Base-by-base conservation (phyloP, 257 asterid genomes). In the Apocynum venetum region DNA sequence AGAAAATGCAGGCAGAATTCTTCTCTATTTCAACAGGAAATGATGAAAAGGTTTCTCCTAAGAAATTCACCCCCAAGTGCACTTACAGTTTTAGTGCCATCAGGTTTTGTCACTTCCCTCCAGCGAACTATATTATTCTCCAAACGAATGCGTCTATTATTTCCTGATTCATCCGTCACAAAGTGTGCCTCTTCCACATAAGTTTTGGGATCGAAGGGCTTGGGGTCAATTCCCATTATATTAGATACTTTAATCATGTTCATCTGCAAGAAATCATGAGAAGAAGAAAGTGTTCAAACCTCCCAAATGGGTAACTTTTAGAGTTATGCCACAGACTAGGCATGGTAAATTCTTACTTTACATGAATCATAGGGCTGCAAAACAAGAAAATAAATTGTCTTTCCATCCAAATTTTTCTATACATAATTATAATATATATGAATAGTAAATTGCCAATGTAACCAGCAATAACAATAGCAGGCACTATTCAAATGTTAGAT, bases 91-190 rank as follows among this genome's bases (percentile, higher is more conserved):
- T 81, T 73, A 56, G 86, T 84, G 85, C 98, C 99, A 83, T 93
- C 94, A 9, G 93, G 87, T 11, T 86, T 88, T 79, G 79, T 93
- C 80, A 90, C 91, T 87, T 81, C 85, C 88, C 99, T 91, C 97
- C 98, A 96, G 43, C 98, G 94, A 78, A 91, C 98, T 76, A 93
- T 92, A 86, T 96, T 96, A 80, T 96, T 96, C 84, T 91, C 99
- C 84, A 96, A 86, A 59, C 98, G 92, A 83, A 96, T 93, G 76
- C 93, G 85, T 86, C 88, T 92, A 77, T 87, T 91, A 11, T 94
- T 86, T 82, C 98, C 98, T 83, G 97, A 91, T 84, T 96, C 99
- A 72, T 96, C 98, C 40, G 97, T 90, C 77, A 84, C 98, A 81
- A 90, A 96, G 73, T 78, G 83, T 71, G 92, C 97, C 82, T 93